Base-by-base conservation (phyloP, 1,139 yeast genomes). In the Wickerhamomyces sp. region DNA sequence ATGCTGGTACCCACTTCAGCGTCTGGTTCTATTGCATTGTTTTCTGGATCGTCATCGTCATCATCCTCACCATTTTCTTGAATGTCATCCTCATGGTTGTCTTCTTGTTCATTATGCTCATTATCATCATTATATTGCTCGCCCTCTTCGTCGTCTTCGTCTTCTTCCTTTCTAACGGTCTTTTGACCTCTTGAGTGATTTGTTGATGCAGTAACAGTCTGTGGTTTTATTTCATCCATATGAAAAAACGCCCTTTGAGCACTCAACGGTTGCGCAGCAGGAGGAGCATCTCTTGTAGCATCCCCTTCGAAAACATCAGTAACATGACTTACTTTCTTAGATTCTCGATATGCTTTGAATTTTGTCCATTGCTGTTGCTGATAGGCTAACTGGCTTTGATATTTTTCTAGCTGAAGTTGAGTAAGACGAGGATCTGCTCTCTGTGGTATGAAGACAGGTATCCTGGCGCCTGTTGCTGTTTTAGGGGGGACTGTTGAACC, bases 231-330 rank as follows among this genome's bases (percentile, higher is more conserved):
- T 7, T 37, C 33, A 6, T 50, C 53, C 14, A 54, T 33, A 22
- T 52, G 57, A 45, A 76, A 76, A 38, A 59, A 65, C 43, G 70
- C 76, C 26, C 65, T 58, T 52, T 75, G 78, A 0, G 82, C 74
- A 28, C 76, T 69, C 24, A 76, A 61, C 9, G 83, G 82, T 51
- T 77, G 82, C 4, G 78, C 72, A 24, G 61, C 60, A 27, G 72
- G 49, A 4, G 81, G 82, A 0, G 81, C 81, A 28, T 64, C 67
- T 44, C 65, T 67, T 18, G 70, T 61, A 28, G 62, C 63, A 45
- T 74, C 77, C 4, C 72, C 75, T 36, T 64, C 66, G 51, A 72
- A 77, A 3, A 76, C 74, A 49, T 76, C 81, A 7, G 74, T 69
- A 5, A 69, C 60, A 42, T 51, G 55, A 17, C 33, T 44, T 12